Base-by-base conservation (phyloP, 1,139 yeast species). In the Scheffersomyces quercinus region DNA sequence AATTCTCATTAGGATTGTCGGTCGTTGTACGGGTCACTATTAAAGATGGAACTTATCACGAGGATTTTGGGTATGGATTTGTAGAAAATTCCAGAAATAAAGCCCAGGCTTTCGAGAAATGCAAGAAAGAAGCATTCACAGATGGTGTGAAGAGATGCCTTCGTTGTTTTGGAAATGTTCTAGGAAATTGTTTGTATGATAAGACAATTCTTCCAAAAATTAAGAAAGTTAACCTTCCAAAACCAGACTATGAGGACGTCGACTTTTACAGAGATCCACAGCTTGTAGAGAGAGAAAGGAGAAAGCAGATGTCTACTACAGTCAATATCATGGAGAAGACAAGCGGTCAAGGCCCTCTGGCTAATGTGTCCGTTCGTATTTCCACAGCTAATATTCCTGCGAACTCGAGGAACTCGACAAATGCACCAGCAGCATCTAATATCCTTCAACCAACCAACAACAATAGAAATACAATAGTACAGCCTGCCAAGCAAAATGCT, bases 31-130 rank as follows among this genome's bases (percentile, higher is more conserved):
- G 95, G 32, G 85, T 87, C 3, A 81, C 88, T 0, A 66, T 87
- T 39, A 79, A 79, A 50, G 88, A 85, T 59, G 95, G 95, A 0
- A 79, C 91, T 0, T 85, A 67, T 55, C 88, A 85, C 53, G 95
- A 87, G 55, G 95, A 87, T 64, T 80, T 86, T 38, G 95, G 95
- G 0, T 86, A 86, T 59, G 95, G 95, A 10, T 82, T 80, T 43
- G 80, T 83, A 28, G 95, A 87, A 40, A 85, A 85, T 58, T 86
- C 88, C 36, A 77, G 79, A 43, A 73, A 81, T 34, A 83, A 83
- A 56, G 81, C 89, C 0, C 79, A 79, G 65, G 95, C 93, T 0
- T 85, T 85, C 59, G 95, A 86, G 55, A 85, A 86, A 54, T 85
- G 91, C 47, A 84, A 83, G 58, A 87, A 87, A 54, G 91, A 88